A percentile compares a stretch with the other conserved stretches of the same genome.
phyloP scores from a whole-genome alignment of 192 early-diverging fungal genomes.

The Chytriomyces sp. region DNA sequence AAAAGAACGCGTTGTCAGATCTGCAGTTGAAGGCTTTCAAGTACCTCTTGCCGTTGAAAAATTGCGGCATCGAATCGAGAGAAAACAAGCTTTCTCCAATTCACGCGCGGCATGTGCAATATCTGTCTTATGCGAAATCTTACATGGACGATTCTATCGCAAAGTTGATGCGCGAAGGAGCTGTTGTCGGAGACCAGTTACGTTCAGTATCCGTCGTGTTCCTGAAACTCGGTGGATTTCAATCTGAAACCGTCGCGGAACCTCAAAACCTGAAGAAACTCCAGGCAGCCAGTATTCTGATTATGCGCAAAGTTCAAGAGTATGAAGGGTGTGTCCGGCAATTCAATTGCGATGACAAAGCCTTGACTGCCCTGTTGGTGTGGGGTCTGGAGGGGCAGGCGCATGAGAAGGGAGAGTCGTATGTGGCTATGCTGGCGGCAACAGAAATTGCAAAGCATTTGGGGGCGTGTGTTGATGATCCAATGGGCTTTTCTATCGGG shows the following conservation, averaged over 20 bases:
- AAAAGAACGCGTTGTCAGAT: neutral
- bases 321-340: constrained; percentile 32
- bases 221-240: constrained; percentile 20
- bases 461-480: neutral
- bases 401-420: constrained; percentile 33
- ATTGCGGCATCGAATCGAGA: neutral
- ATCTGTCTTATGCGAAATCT: neutral
- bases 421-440: constrained; percentile 20
- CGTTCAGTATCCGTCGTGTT: constrained; percentile 29
- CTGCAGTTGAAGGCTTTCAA: neutral
- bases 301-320: constrained; percentile 11
- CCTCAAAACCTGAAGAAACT: constrained; percentile 22
- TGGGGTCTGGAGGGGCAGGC: constrained; percentile 31
- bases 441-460: constrained; percentile 4
- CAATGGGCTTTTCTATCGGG: constrained; percentile 6
- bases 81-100: neutral
- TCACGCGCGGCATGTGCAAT: neutral
- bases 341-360: constrained; percentile 39
- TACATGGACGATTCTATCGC: neutral
- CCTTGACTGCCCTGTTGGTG: constrained; percentile 28
- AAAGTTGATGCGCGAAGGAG: neutral
- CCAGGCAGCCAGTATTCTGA: neutral
- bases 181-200: constrained; percentile 24
- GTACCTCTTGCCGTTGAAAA: constrained; percentile 4
- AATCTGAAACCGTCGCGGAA: constrained; percentile 4